phyloP scores from a whole-genome alignment of 768 basidiomycete species.

The Termitomyces bulborhizus region DNA sequence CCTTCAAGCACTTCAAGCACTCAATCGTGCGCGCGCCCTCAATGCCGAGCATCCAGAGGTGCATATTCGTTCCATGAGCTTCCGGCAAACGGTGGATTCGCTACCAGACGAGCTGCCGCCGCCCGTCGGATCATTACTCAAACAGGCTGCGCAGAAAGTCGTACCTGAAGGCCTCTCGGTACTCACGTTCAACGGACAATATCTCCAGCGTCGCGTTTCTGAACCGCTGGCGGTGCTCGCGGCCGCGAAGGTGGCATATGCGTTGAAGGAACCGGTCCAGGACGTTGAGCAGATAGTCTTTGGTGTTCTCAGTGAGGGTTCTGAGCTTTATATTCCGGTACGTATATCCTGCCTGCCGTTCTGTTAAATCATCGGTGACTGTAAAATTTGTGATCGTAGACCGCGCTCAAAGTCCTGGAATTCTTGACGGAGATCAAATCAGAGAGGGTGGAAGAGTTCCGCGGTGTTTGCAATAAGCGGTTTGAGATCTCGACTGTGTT shows the following conservation, averaged over 20 bases:
- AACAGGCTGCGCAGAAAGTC: slow-evolving; percentile 39
- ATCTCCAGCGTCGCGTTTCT: slow-evolving; percentile 56
- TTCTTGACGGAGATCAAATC: slow-evolving; percentile 50
- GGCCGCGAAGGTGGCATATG: slow-evolving; percentile 48
- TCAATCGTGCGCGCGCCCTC: slow-evolving; percentile 49
- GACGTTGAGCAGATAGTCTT: slow-evolving; percentile 62
- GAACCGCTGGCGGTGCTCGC: slow-evolving; percentile 53
- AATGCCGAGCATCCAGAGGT: slow-evolving; percentile 57
- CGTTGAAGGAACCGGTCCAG: slow-evolving; percentile 39
- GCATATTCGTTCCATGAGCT: slow-evolving; percentile 64
- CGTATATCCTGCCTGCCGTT: background rate
- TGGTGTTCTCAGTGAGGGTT: slow-evolving; percentile 34
- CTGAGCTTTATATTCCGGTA: slow-evolving; percentile 44
- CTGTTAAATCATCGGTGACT: background rate
- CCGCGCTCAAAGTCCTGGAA: slow-evolving; percentile 38
- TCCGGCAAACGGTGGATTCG: slow-evolving; percentile 36
- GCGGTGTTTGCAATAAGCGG: slow-evolving; percentile 39
- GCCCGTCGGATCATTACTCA: slow-evolving; percentile 44
- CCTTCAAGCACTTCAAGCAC: no score
- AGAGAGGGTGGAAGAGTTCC: slow-evolving; percentile 54
- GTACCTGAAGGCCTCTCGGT: slow-evolving; percentile 52
- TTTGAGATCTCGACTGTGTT: slow-evolving; percentile 67
- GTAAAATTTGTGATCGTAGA: slow-evolving; percentile 28
- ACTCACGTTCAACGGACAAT: slow-evolving; percentile 71
- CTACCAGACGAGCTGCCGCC: slow-evolving; percentile 36